These are phyloP conservation scores for Trametes gibbosa DNA, from an alignment of 768 basidiomycete species.

Conservation along the genomic window DNA sequence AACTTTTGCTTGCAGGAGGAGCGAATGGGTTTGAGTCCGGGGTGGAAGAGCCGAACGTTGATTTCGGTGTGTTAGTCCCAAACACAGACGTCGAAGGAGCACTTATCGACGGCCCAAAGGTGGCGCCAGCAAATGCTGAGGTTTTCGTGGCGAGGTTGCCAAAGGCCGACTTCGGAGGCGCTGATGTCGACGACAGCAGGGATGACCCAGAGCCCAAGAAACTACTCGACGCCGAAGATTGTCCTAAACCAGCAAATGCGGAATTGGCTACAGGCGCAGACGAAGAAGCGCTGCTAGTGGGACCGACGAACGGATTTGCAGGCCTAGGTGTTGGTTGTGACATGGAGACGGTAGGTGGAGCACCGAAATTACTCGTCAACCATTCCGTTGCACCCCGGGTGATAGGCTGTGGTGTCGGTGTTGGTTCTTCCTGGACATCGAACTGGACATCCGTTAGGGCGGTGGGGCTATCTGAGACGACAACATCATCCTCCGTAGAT, in stretches of 20 bases:
- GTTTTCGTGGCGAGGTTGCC: conserved; percentile 11
- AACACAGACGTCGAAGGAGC: conserved; percentile 9
- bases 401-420: conserved; percentile 11
- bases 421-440: conserved; percentile 27
- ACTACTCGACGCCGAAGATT: conserved; percentile 32
- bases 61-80: not conserved
- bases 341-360: conserved; percentile 23
- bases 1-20: not conserved
- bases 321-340: conserved; percentile 2
- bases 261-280: conserved; percentile 1
- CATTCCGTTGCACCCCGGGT: conserved; percentile 30
- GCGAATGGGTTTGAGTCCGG: conserved; percentile 1
- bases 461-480: conserved; percentile 20
- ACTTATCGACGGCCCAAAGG: conserved; percentile 4
- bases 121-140: conserved; percentile 7
- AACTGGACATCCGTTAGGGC: conserved; percentile 25
- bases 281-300: not conserved
- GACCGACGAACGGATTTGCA: conserved; percentile 14
- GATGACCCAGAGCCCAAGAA: conserved; percentile 31
- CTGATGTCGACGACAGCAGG: conserved; percentile 19
- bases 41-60: conserved; percentile 3
- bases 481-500: conserved; percentile 21
- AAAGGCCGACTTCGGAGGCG: conserved; percentile 20
- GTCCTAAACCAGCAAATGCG: conserved; percentile 1
- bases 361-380: conserved; percentile 33